Evolutionary conservation across 2,329 filamentous ascomycete genomes (phyloP).

Genomic region (Pseudocercospora macadamiae): DNA sequence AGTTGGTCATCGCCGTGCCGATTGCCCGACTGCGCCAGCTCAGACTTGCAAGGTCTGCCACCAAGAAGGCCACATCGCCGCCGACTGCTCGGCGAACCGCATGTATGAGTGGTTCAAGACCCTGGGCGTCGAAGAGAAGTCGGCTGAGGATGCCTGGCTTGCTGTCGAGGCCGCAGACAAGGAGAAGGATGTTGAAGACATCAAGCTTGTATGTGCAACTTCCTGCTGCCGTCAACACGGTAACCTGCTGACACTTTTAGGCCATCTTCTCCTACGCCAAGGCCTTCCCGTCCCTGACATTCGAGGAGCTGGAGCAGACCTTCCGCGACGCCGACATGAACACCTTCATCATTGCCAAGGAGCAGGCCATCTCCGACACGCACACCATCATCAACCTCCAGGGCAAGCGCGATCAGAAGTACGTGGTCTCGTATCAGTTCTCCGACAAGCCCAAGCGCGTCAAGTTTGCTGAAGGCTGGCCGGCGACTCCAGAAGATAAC

Average conservation of each 20-base stretch:
- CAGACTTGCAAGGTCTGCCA: slow-evolving; percentile 64
- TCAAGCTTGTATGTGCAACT: slow-evolving; percentile 55
- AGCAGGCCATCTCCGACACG: slow-evolving; percentile 55
- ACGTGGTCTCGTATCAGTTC: slow-evolving; percentile 54
- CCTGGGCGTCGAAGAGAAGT: slow-evolving; percentile 32
- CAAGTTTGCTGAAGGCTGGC: slow-evolving; percentile 54
- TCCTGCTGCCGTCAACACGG: neutral
- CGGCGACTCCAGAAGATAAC: slow-evolving; percentile 53
- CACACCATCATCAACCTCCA: slow-evolving; percentile 74
- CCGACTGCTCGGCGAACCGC: slow-evolving; percentile 63
- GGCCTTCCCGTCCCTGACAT: slow-evolving; percentile 60
- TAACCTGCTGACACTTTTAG: slow-evolving; percentile 24
- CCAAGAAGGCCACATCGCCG: slow-evolving; percentile 58
- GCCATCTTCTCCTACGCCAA: slow-evolving; percentile 61
- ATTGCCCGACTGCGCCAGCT: slow-evolving; percentile 65
- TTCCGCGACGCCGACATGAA: slow-evolving; percentile 59
- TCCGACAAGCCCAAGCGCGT: slow-evolving; percentile 51
- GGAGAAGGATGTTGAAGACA: slow-evolving; percentile 63
- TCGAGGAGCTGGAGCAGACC: slow-evolving; percentile 62
- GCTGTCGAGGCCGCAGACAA: slow-evolving; percentile 57
- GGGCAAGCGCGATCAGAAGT: slow-evolving; percentile 60
- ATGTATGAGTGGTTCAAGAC: slow-evolving; percentile 60
- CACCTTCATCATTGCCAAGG: slow-evolving; percentile 66
- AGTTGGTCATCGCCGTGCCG: slow-evolving; percentile 59
- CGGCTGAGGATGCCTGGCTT: slow-evolving; percentile 61